Percentiles rank a stretch among this genome's conserved stretches.
These are phyloP conservation scores for Mycena olivaceomarginata DNA, from an alignment of 768 basidiomycete genomes.

Conservation along the genomic window DNA sequence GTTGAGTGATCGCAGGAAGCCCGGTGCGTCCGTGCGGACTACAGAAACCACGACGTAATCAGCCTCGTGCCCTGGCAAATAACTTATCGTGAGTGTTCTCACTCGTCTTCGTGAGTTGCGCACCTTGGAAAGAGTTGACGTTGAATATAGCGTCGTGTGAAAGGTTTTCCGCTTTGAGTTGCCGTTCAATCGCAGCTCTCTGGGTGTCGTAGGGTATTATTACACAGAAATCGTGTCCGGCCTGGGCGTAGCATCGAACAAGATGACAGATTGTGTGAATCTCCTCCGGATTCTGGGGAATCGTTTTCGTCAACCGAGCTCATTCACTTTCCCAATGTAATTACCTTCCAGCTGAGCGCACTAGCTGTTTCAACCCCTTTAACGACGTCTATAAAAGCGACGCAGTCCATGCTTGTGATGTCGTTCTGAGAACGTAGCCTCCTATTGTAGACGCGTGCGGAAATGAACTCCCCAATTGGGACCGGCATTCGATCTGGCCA, in stretches of 20 bases:
- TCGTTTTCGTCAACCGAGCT: slow-evolving; percentile 22
- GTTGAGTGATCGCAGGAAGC: slow-evolving; percentile 27
- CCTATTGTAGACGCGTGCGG: slow-evolving; percentile 61
- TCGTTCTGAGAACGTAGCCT: slow-evolving; percentile 62
- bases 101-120: slow-evolving; percentile 1
- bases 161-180: slow-evolving; percentile 34
- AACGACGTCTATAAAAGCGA: slow-evolving; percentile 66
- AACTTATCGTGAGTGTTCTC: neutral
- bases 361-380: slow-evolving; percentile 58
- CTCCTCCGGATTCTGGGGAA: slow-evolving; percentile 64
- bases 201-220: slow-evolving; percentile 77
- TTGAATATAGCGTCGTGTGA: slow-evolving; percentile 62
- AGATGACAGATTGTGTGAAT: slow-evolving; percentile 62
- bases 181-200: slow-evolving; percentile 52
- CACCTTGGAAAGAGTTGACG: slow-evolving; percentile 62
- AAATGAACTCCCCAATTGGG: slow-evolving; percentile 70
- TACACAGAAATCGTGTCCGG: slow-evolving; percentile 58
- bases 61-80: slow-evolving; percentile 23
- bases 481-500: slow-evolving; percentile 70
- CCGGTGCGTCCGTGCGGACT: slow-evolving; percentile 27
- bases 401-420: slow-evolving; percentile 56
- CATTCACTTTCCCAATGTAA: slow-evolving; percentile 49
- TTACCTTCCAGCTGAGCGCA: slow-evolving; percentile 66
- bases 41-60: slow-evolving; percentile 32
- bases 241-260: slow-evolving; percentile 58